A percentile compares a stretch with the other conserved stretches of the same genome.
Conservation (phyloP, 176 grass and related monocot species). For the Oryza glumipatula region DNA sequence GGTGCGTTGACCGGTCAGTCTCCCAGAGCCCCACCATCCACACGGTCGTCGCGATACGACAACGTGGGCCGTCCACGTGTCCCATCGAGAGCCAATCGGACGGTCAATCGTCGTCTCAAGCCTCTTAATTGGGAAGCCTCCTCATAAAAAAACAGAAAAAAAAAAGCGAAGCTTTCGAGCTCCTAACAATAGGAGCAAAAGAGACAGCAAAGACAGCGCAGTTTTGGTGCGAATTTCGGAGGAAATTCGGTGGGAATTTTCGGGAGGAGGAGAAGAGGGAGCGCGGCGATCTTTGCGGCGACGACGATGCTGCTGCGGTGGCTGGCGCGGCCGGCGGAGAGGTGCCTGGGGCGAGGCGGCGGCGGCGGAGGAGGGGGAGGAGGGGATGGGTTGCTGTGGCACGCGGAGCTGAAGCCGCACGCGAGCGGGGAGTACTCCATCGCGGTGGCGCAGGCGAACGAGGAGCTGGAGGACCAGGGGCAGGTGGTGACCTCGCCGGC, state of each 20-base stretch:
- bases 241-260: background rate
- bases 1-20: background rate
- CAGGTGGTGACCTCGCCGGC: conserved; percentile 37
- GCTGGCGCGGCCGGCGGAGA: conserved; percentile 29
- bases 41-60: background rate
- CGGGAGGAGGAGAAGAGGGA: background rate
- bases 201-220: background rate
- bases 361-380: background rate
- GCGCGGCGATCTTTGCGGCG: background rate
- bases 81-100: background rate
- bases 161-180: background rate
- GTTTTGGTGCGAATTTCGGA: background rate
- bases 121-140: background rate
- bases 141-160: background rate
- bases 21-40: background rate
- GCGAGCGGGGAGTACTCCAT: conserved; percentile 45
- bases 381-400: conserved; percentile 31
- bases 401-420: conserved; percentile 48
- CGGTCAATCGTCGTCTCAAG: background rate
- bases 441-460: conserved; percentile 47
- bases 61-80: background rate
- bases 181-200: background rate
- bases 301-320: conserved; percentile 22
- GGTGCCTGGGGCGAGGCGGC: conserved; percentile 35
- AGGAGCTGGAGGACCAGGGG: conserved; percentile 39